phyloP scores from a whole-genome alignment of 2,329 filamentous ascomycete genomes.

The Paraphaeosphaeria sporulosa region DNA sequence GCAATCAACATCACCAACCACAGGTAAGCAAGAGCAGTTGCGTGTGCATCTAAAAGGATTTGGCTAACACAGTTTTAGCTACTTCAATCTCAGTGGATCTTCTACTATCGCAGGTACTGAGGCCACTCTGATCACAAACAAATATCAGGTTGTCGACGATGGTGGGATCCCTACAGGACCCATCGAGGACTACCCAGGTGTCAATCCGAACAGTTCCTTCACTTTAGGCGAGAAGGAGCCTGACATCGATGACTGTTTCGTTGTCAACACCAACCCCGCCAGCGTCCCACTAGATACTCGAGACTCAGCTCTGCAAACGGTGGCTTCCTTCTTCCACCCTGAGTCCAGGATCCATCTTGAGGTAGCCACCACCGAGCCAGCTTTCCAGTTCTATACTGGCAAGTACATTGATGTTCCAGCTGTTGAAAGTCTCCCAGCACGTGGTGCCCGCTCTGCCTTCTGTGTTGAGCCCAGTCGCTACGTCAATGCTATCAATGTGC shows the following conservation, averaged over 20 bases:
- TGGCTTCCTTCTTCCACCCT: conserved; percentile 78
- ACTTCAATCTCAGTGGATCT: conserved; percentile 71
- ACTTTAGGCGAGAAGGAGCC: conserved; percentile 74
- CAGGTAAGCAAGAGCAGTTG: conserved; percentile 64
- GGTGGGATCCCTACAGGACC: conserved; percentile 76
- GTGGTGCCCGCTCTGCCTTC: conserved; percentile 77
- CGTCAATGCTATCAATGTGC: conserved; percentile 85
- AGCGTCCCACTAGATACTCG: conserved; percentile 61
- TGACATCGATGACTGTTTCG: conserved; percentile 89
- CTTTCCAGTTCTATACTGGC: conserved; percentile 97
- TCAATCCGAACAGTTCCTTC: conserved; percentile 73
- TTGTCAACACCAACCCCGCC: conserved; percentile 70
- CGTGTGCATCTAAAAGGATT: neutral
- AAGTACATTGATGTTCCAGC: conserved; percentile 80
- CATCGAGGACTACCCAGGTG: conserved; percentile 69
- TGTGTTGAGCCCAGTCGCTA: conserved; percentile 92
- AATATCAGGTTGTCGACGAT: conserved; percentile 77
- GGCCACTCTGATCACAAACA: conserved; percentile 64
- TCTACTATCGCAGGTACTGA: conserved; percentile 69
- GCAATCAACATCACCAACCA: conserved; percentile 95
- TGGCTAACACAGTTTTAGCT: conserved; percentile 51
- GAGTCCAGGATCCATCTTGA: conserved; percentile 80
- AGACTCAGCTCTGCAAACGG: conserved; percentile 66
- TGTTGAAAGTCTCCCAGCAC: conserved; percentile 65
- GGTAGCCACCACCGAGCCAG: conserved; percentile 89